These are phyloP conservation scores for Tricholoma hemisulphureum DNA, from an alignment of 768 basidiomycete species.

Conservation along the genomic window DNA sequence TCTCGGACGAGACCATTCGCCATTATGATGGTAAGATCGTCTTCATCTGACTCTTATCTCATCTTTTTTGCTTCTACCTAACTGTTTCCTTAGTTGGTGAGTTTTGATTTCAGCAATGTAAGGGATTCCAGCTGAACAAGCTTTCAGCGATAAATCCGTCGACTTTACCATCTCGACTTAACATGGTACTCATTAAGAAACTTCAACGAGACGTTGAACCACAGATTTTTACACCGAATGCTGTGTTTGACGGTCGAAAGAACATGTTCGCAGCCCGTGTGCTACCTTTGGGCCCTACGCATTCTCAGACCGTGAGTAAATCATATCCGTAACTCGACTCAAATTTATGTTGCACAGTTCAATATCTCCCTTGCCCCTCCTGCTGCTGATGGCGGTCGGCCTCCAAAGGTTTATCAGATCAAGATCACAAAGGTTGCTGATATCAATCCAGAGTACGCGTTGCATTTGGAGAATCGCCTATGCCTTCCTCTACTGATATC, in stretches of 20 bases:
- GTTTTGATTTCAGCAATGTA: not conserved
- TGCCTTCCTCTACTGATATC: not conserved
- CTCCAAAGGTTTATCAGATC: slow-evolving; percentile 53
- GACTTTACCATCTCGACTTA: slow-evolving; percentile 58
- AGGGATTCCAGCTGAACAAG: not conserved
- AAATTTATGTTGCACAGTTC: slow-evolving; percentile 9
- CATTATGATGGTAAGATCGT: slow-evolving; percentile 23
- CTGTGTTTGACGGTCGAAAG: slow-evolving; percentile 77
- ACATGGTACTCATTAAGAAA: slow-evolving; percentile 62
- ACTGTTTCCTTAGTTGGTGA: slow-evolving; percentile 16
- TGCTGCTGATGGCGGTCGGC: slow-evolving; percentile 29
- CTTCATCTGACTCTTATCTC: not conserved
- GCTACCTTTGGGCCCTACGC: slow-evolving; percentile 52
- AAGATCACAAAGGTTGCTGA: slow-evolving; percentile 55
- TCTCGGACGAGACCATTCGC: slow-evolving; percentile 15
- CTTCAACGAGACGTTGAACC: slow-evolving; percentile 59
- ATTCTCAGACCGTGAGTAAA: slow-evolving; percentile 48
- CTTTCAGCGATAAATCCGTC: slow-evolving; percentile 10
- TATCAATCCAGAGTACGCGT: slow-evolving; percentile 46
- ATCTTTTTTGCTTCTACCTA: not conserved
- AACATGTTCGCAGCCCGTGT: slow-evolving; percentile 61
- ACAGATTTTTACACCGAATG: slow-evolving; percentile 64
- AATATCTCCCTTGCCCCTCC: slow-evolving; percentile 37
- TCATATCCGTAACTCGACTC: slow-evolving; percentile 29
- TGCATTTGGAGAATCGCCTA: not conserved